Base-by-base conservation (phyloP, 1,284 basidiomycete genomes). In the Puccinia coronata region DNA sequence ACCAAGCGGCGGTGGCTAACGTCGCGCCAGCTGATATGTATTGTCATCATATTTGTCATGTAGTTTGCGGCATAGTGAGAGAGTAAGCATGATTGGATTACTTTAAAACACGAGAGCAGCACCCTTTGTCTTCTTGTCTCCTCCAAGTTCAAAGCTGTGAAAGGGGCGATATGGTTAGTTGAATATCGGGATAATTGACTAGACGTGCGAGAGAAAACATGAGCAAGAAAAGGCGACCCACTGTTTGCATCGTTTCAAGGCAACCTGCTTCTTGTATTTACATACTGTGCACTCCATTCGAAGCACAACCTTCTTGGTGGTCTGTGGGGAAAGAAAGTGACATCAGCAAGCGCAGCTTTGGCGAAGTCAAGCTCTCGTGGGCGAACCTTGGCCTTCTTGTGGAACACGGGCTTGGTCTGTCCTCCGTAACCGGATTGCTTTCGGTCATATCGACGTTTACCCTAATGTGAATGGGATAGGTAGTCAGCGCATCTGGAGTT, bases 371-470 rank as follows among this genome's bases (percentile, higher is more conserved):
- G 16, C 12, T 2, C n/a, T n/a, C n/a, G n/a, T n/a, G n/a, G n/a
- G n/a, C 67, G n/a, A 41, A 80, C 85, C 85, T 86, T 86, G 77
- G 86, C 93, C 92, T 95, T 96, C 90, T 96, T 98, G 93, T 98
- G 96, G 92, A 98, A 98, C 88, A 98, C 96, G 84, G 97, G 96
- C 91, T 99, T 99, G 84, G 96, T 99, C 90, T 98, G 96, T 90
- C 96, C 96, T 93, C 96, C 96, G 89, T 98, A 99, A 90, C 96
- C 96, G 86, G 92, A 93, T 89, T 97, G 95, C 91, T 97, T 98
- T 86, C 85, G 84, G 90, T 98, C 96, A 89, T 99, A 99, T 91
- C 97, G 95, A 87, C 96, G 94, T 92, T 99, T 99, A 89, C 96
- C 97, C 90, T 99, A 95, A n/a, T n/a, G n/a, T 83, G 95, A 96